Evolutionary conservation across 2,329 filamentous ascomycete genomes (phyloP).

Genomic region (Myriosclerotinia duriaeana): DNA sequence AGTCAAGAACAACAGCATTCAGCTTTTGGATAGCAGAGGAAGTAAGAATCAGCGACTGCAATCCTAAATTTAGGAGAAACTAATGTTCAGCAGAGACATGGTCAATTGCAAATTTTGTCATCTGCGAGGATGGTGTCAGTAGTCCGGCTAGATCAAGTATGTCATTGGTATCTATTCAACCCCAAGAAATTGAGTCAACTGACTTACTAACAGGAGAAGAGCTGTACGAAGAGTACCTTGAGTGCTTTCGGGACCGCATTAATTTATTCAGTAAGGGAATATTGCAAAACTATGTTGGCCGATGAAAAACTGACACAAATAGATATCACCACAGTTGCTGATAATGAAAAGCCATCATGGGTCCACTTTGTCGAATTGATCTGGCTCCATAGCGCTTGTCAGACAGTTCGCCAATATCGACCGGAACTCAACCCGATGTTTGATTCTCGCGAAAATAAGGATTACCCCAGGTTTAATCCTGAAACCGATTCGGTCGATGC

Average conservation of each 20-base stretch:
- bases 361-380: not conserved
- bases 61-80: not conserved
- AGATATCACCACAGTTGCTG: not conserved
- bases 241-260: not conserved
- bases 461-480: not conserved
- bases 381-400: conserved; percentile 1
- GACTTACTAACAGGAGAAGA: not conserved
- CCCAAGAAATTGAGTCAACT: not conserved
- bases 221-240: not conserved
- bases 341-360: not conserved
- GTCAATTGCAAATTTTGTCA: not conserved
- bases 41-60: not conserved
- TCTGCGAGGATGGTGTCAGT: not conserved
- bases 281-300: not conserved
- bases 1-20: not conserved
- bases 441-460: not conserved
- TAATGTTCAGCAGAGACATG: not conserved
- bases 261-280: not conserved
- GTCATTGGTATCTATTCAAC: not conserved
- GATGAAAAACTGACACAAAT: not conserved
- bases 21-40: not conserved
- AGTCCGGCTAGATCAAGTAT: not conserved
- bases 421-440: not conserved
- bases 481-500: not conserved
- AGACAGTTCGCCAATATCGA: not conserved